Evolutionary conservation across 192 early-diverging fungal genomes (phyloP).

Genomic region (Podila epigama): DNA sequence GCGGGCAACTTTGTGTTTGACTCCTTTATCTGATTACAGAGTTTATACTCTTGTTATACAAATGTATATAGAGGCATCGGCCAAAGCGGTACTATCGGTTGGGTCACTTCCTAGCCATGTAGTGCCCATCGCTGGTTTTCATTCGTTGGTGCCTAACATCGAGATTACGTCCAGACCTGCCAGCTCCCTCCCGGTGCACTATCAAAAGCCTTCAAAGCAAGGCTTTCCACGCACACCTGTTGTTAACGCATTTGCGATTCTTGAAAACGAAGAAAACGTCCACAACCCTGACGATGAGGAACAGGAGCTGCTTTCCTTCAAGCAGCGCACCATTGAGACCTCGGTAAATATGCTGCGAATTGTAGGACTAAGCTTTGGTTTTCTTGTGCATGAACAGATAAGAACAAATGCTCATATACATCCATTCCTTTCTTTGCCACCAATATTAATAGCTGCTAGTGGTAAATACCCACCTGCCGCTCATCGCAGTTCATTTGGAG

Average conservation of each 20-base stretch:
- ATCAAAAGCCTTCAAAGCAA: constrained; percentile 27
- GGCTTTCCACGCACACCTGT: constrained; percentile 47
- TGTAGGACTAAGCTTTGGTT: constrained; percentile 6
- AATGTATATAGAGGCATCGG: constrained; percentile 13
- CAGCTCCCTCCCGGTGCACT: constrained; percentile 12
- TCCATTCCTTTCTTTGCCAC: neutral
- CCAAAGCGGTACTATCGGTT: constrained; percentile 33
- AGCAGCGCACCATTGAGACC: constrained; percentile 60
- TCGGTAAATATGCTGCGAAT: constrained; percentile 56
- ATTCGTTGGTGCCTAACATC: constrained; percentile 41
- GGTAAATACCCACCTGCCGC: constrained; percentile 40
- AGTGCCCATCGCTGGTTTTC: constrained; percentile 18
- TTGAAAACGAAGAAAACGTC: constrained; percentile 58
- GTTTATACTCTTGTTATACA: constrained; percentile 32
- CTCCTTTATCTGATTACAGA: neutral
- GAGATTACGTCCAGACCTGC: constrained; percentile 50
- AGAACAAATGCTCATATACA: too few relatives aligned
- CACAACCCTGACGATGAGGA: constrained; percentile 61
- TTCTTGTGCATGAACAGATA: too few relatives aligned
- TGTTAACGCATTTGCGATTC: constrained; percentile 44
- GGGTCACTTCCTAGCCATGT: constrained; percentile 20
- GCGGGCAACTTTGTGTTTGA: neutral
- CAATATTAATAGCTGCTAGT: constrained; percentile 25
- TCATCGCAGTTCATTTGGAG: constrained; percentile 54
- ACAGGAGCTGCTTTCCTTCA: constrained; percentile 61